Evolutionary conservation across 176 grass and related monocot species (phyloP).

Genomic region (Rhynchospora pubera): DNA sequence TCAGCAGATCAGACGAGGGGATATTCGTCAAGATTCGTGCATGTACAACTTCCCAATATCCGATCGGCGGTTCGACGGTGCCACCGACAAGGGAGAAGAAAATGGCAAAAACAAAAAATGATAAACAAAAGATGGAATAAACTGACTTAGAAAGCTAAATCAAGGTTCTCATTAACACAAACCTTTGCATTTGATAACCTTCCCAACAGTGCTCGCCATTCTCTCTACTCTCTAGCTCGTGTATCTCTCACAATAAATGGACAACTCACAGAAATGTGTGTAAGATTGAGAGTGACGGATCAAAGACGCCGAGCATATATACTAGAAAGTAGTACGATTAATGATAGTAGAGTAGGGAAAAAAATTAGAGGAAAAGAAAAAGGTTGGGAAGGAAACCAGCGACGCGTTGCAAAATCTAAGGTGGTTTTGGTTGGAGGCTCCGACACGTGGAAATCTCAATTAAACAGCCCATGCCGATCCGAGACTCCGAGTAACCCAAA

Average conservation of each 20-base stretch:
- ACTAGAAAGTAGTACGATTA: background rate
- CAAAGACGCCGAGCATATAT: background rate
- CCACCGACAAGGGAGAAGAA: background rate
- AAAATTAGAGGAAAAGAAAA: background rate
- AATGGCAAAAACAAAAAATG: background rate
- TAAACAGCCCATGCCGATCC: background rate
- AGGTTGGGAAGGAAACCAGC: background rate
- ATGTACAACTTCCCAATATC: background rate
- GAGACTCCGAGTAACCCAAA: background rate
- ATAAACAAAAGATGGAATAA: background rate
- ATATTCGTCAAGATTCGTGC: background rate
- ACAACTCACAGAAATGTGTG: background rate
- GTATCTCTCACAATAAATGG: background rate
- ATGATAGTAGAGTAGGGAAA: background rate
- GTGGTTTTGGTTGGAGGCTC: background rate
- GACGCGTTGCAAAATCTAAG: background rate
- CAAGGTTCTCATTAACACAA: background rate
- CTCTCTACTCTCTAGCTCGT: background rate
- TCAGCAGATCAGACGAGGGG: background rate
- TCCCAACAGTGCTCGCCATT: slow-evolving; percentile 62
- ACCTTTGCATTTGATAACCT: slow-evolving; percentile 89
- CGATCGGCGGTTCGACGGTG: background rate
- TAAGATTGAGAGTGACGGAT: background rate
- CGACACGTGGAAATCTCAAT: background rate
- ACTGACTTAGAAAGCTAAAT: background rate